phyloP scores from a whole-genome alignment of 225 moss, liverwort and hornwort species.

The Ulota crispa region DNA sequence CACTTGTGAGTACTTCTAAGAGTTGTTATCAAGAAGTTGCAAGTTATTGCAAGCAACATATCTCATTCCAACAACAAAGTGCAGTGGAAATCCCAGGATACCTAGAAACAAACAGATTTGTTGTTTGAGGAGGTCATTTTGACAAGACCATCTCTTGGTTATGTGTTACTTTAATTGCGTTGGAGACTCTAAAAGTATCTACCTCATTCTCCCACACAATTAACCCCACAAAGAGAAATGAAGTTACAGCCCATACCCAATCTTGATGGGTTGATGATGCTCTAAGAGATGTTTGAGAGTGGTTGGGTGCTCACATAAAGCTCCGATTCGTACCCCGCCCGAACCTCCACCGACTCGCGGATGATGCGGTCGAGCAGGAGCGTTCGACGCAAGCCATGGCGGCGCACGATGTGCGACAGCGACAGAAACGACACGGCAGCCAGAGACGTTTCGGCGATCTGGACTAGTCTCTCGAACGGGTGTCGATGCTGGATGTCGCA shows the following conservation, averaged over 20 bases:
- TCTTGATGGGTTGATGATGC: not conserved
- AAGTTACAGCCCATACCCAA: too few relatives aligned
- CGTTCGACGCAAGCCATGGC: slow-evolving; percentile 70
- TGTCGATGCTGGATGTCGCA: slow-evolving; percentile 69
- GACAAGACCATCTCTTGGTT: too few relatives aligned
- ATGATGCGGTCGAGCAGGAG: slow-evolving; percentile 73
- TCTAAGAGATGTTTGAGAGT: not conserved
- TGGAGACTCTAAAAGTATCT: too few relatives aligned
- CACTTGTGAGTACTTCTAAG: too few relatives aligned
- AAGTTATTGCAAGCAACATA: too few relatives aligned
- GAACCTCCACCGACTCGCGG: slow-evolving; percentile 60
- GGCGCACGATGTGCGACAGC: slow-evolving; percentile 61
- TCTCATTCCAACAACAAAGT: too few relatives aligned
- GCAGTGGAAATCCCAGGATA: too few relatives aligned
- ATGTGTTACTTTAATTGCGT: too few relatives aligned
- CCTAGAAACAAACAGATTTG: fast-evolving
- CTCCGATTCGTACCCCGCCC: slow-evolving; percentile 60
- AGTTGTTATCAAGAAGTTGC: too few relatives aligned
- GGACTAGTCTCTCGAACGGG: slow-evolving; percentile 71
- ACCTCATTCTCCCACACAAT: too few relatives aligned
- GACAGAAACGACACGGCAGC: slow-evolving; percentile 81
- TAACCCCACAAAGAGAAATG: too few relatives aligned
- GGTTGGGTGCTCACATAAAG: slow-evolving; percentile 54
- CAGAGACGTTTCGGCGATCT: slow-evolving; percentile 63
- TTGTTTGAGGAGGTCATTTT: too few relatives aligned